Percentiles rank a stretch among this genome's conserved stretches.
phyloP scores from a whole-genome alignment of 2,329 filamentous ascomycete species.

The Aspergillus brasiliensis region DNA sequence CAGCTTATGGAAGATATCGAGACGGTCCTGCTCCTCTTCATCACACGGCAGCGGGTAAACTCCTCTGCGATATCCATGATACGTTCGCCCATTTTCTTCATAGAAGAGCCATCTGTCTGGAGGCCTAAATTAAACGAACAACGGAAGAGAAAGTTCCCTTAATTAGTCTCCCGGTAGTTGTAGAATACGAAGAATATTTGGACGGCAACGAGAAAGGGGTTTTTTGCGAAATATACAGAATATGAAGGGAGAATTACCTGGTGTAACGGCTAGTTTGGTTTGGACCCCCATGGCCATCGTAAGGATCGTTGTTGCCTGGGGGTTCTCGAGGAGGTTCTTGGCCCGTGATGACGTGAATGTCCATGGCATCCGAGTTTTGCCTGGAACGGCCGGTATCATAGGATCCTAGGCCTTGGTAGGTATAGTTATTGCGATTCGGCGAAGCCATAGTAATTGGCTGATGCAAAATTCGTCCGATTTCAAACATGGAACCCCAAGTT shows the following conservation, averaged over 20 bases:
- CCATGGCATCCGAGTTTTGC: slow-evolving; percentile 41
- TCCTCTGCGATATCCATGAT: slow-evolving; percentile 67
- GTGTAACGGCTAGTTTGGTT: slow-evolving; percentile 19
- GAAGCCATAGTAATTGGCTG: slow-evolving; percentile 22
- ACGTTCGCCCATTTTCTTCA: slow-evolving; percentile 70
- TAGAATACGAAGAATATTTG: not conserved
- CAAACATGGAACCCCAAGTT: slow-evolving; percentile 20
- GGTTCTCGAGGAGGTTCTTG: slow-evolving; percentile 29
- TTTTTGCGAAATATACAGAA: not conserved
- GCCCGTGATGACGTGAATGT: slow-evolving; percentile 37
- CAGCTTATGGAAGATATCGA: slow-evolving; percentile 81
- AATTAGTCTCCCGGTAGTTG: slow-evolving; percentile 20
- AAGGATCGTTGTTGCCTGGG: slow-evolving; percentile 22
- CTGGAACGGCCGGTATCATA: slow-evolving; percentile 33
- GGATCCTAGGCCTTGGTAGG: slow-evolving; percentile 27
- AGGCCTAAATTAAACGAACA: slow-evolving; percentile 28
- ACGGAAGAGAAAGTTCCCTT: slow-evolving; percentile 3
- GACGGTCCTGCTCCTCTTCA: slow-evolving; percentile 72
- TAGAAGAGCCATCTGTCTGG: slow-evolving; percentile 45
- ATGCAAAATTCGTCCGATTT: slow-evolving; percentile 25
- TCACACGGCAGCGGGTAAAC: slow-evolving; percentile 79
- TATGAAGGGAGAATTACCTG: slow-evolving; percentile 25
- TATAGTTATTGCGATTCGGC: slow-evolving; percentile 25
- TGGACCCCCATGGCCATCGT: slow-evolving; percentile 35
- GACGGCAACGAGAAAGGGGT: not conserved